These are phyloP conservation scores for Naganishia randhawae DNA, from an alignment of 768 basidiomycete genomes.

Conservation along the genomic window DNA sequence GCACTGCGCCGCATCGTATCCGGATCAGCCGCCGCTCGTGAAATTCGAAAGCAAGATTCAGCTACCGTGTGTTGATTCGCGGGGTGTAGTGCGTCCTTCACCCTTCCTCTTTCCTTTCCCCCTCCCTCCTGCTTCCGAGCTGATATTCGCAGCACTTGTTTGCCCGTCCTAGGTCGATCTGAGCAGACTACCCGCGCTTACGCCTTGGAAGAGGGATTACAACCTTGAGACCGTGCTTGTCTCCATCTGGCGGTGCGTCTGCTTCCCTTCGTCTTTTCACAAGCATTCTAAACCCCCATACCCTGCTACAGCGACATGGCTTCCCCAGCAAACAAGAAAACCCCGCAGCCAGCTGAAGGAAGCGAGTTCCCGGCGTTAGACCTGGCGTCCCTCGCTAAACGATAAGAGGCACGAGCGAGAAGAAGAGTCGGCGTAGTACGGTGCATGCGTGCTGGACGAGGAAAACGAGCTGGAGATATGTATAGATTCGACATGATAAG, in stretches of 20 bases:
- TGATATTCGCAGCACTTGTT: slow-evolving; percentile 18
- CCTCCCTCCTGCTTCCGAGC: neutral
- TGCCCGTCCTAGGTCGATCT: slow-evolving; percentile 60
- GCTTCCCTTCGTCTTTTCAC: neutral
- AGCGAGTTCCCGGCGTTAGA: slow-evolving; percentile 50
- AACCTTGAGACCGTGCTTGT: slow-evolving; percentile 86
- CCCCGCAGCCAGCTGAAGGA: slow-evolving; percentile 91
- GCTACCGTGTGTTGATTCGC: slow-evolving; percentile 77
- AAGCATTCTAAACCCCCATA: neutral
- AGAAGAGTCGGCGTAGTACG: too few species aligned
- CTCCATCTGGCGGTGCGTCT: slow-evolving; percentile 79
- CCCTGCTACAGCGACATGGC: slow-evolving; percentile 79
- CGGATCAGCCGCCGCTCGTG: slow-evolving; percentile 71
- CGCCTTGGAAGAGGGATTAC: slow-evolving; percentile 67
- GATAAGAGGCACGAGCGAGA: neutral
- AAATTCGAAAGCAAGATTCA: slow-evolving; percentile 87
- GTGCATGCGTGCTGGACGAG: too few species aligned
- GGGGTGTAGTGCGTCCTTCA: slow-evolving; percentile 58
- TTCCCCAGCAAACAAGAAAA: slow-evolving; percentile 80
- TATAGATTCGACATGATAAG: too few species aligned
- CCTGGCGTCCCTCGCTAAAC: slow-evolving; percentile 36
- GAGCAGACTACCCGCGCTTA: slow-evolving; percentile 66
- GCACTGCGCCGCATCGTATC: slow-evolving; percentile 70
- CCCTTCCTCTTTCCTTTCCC: neutral
- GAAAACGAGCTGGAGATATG: neutral